Evolutionary conservation across 768 basidiomycete genomes (phyloP).

Genomic region (Suillus brevipes): DNA sequence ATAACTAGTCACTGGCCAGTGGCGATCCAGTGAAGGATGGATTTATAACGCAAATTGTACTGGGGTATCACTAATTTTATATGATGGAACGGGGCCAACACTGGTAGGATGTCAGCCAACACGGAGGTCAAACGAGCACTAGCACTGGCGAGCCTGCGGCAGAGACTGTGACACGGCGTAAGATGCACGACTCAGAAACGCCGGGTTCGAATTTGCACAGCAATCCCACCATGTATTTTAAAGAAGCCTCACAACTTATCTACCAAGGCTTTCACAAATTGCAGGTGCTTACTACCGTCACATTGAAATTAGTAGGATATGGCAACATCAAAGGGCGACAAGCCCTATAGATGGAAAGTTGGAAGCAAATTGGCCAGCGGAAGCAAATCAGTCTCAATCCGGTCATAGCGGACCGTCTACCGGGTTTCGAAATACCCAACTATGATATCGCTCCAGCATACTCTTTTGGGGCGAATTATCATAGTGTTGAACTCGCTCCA

Average conservation of each 20-base stretch:
- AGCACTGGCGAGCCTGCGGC: constrained; percentile 2
- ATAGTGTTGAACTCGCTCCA: not conserved
- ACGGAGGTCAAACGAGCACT: constrained; percentile 2
- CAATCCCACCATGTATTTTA: not conserved
- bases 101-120: not conserved
- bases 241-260: not conserved
- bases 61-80: not conserved
- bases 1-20: not conserved
- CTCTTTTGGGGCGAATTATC: not conserved
- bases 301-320: not conserved
- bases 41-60: not conserved
- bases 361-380: not conserved
- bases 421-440: not conserved
- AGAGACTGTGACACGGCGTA: not conserved
- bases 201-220: not conserved
- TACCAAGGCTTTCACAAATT: not conserved
- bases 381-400: not conserved
- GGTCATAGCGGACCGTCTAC: not conserved
- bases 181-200: not conserved
- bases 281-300: not conserved
- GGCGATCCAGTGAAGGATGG: not conserved
- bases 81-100: not conserved
- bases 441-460: not conserved
- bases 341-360: not conserved
- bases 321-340: not conserved